A percentile compares a stretch with the other conserved stretches of the same genome.
Conservation (phyloP, 176 grass and related monocot genomes). For the Oryza glaberrima region DNA sequence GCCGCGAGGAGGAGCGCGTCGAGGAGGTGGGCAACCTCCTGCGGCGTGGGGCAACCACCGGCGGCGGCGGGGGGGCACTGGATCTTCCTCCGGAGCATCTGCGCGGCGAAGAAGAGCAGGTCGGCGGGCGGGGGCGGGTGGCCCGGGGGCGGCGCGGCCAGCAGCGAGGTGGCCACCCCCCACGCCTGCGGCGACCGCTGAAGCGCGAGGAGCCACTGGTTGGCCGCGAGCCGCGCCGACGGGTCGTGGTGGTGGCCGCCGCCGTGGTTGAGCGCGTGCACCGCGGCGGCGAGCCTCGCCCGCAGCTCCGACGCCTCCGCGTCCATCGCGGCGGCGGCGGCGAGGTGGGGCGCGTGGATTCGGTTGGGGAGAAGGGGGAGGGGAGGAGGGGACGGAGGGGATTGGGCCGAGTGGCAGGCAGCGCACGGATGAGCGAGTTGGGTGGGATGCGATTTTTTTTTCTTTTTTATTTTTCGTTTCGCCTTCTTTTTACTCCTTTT, state of each 20-base stretch:
- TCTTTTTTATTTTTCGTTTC: background rate
- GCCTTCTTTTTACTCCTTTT: background rate
- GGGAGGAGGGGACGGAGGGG: constrained; percentile 29
- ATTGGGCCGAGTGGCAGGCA: constrained; percentile 53
- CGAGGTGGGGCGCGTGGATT: constrained; percentile 30
- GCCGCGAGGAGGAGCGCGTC: constrained; percentile 76
- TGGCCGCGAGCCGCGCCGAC: constrained; percentile 27
- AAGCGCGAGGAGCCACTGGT: constrained; percentile 55
- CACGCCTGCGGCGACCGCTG: constrained; percentile 50
- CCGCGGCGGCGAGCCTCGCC: constrained; percentile 62
- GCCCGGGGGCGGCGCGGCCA: constrained; percentile 34
- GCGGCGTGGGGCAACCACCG: background rate
- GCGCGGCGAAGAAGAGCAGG: constrained; percentile 51
- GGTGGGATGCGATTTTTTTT: background rate
- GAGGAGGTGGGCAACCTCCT: constrained; percentile 29
- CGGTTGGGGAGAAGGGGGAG: background rate
- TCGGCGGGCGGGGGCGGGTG: constrained; percentile 54
- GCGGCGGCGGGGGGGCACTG: constrained; percentile 8
- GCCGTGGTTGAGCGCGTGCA: constrained; percentile 54
- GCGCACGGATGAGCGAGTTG: constrained; percentile 5
- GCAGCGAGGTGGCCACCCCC: constrained; percentile 38
- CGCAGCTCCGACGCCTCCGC: constrained; percentile 55
- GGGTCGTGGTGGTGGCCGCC: background rate
- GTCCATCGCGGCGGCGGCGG: constrained; percentile 42
- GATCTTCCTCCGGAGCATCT: constrained; percentile 76